A percentile compares a stretch with the other conserved stretches of the same genome.
Conservation (phyloP, 1,284 basidiomycete genomes). For the Lignosus rhinocerotis region DNA sequence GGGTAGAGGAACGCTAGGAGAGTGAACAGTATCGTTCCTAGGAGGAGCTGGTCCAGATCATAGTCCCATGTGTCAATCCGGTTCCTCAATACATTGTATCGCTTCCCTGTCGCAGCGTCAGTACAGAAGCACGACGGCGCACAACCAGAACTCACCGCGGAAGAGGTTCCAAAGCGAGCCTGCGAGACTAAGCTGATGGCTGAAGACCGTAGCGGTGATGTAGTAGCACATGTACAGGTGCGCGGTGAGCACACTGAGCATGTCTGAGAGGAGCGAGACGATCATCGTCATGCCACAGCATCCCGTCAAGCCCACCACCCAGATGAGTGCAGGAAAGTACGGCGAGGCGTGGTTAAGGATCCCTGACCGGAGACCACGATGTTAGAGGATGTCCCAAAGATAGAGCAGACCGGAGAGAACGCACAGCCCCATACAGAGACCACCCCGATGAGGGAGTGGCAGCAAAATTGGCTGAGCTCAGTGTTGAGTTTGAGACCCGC, state of each 20-base stretch:
- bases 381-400: background rate
- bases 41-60: slow-evolving; percentile 90
- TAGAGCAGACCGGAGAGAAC: slow-evolving; percentile 28
- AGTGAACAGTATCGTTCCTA: slow-evolving; percentile 95
- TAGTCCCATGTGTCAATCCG: slow-evolving; percentile 90
- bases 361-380: slow-evolving; percentile 27
- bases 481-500: slow-evolving; percentile 96
- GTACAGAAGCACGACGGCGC: background rate
- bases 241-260: slow-evolving; percentile 64
- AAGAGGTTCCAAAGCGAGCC: slow-evolving; percentile 92
- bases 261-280: slow-evolving; percentile 68
- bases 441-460: slow-evolving; percentile 64
- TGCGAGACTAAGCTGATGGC: slow-evolving; percentile 59
- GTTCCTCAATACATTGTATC: slow-evolving; percentile 80
- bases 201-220: slow-evolving; percentile 65
- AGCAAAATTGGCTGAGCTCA: slow-evolving; percentile 84
- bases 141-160: slow-evolving; percentile 57
- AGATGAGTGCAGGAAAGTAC: slow-evolving; percentile 48
- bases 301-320: slow-evolving; percentile 54
- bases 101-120: slow-evolving; percentile 62
- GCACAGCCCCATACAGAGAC: slow-evolving; percentile 70
- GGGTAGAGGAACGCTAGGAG: slow-evolving; percentile 89
- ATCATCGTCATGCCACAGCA: slow-evolving; percentile 71
- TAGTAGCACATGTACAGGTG: slow-evolving; percentile 79
- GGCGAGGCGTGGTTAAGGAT: slow-evolving; percentile 40